Conservation (phyloP, 371 early-diverging fungal species). For the Gilbertella persicaria region DNA sequence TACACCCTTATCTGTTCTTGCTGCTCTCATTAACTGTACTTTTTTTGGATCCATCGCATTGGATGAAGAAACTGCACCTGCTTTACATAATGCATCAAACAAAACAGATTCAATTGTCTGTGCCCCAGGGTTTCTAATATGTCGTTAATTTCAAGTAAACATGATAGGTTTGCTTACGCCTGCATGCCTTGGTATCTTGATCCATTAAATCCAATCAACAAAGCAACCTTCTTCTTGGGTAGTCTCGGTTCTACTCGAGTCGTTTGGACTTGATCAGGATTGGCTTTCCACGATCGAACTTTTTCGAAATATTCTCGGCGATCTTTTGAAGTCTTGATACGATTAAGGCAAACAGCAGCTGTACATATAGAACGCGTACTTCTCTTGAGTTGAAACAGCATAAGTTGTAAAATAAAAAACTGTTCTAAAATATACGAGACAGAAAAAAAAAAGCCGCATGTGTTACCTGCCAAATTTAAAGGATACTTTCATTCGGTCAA, state of each 20-base stretch:
- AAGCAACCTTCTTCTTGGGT: slow-evolving; percentile 88
- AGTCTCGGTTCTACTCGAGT: neutral
- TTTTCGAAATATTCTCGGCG: slow-evolving; percentile 21
- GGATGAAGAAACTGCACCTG: slow-evolving; percentile 74
- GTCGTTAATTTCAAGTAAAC: neutral
- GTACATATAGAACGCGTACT: slow-evolving; percentile 5
- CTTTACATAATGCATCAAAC: slow-evolving; percentile 73
- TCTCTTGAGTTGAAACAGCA: neutral
- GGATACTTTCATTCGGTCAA: too few relatives aligned
- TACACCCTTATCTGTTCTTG: slow-evolving; percentile 99
- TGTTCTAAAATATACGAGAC: too few relatives aligned
- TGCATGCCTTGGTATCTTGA: slow-evolving; percentile 98
- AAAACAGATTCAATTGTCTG: slow-evolving; percentile 82
- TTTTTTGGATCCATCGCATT: slow-evolving; percentile 81
- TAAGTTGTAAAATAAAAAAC: neutral
- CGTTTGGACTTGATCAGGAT: too few relatives aligned
- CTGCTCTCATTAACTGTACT: slow-evolving; percentile 83
- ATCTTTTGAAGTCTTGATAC: slow-evolving; percentile 22
- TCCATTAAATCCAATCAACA: slow-evolving; percentile 92
- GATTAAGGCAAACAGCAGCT: neutral
- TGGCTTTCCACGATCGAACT: slow-evolving; percentile 21
- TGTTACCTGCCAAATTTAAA: too few relatives aligned
- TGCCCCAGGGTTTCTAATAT: slow-evolving; percentile 64
- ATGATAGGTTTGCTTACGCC: slow-evolving; percentile 52
- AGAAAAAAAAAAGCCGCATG: too few relatives aligned